Evolutionary conservation across 2,329 filamentous ascomycete species (phyloP).

Genomic region (Bertia moriformis): DNA sequence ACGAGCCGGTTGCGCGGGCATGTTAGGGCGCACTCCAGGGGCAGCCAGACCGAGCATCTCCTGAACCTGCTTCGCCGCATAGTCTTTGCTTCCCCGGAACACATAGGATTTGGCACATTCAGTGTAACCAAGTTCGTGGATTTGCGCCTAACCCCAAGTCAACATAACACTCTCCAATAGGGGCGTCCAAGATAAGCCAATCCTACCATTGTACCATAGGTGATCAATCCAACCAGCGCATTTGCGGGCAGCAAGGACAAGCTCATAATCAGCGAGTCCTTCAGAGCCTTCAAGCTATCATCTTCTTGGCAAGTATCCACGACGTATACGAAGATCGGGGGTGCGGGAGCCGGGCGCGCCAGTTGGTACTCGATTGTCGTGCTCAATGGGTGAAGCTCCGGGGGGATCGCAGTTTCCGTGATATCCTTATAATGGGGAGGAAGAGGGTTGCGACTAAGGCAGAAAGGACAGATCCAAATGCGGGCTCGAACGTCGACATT

Average conservation of each 20-base stretch:
- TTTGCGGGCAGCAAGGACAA: conserved; percentile 69
- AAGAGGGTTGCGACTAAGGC: conserved; percentile 67
- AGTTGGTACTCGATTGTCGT: conserved; percentile 84
- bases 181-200: conserved; percentile 2
- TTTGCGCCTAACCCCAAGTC: conserved; percentile 52
- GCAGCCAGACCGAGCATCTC: conserved; percentile 86
- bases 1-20: conserved; percentile 55
- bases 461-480: conserved; percentile 83
- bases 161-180: conserved; percentile 4
- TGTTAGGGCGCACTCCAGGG: conserved; percentile 56
- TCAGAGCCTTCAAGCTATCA: conserved; percentile 67
- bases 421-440: conserved; percentile 85
- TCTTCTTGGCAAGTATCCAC: conserved; percentile 83
- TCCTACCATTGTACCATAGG: conserved; percentile 79
- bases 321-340: conserved; percentile 75
- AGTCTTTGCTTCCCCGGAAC: conserved; percentile 95
- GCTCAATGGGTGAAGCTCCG: conserved; percentile 67
- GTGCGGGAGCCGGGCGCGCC: conserved; percentile 67
- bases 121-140: conserved; percentile 94
- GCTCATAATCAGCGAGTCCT: conserved; percentile 77
- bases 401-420: conserved; percentile 66
- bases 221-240: conserved; percentile 69
- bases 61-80: conserved; percentile 95
- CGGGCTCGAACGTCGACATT: conserved; percentile 73
- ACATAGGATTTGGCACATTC: conserved; percentile 98